These are phyloP conservation scores for Pyrenopolyporus hunteri DNA, from an alignment of 495 filamentous ascomycete species.

Conservation along the genomic window DNA sequence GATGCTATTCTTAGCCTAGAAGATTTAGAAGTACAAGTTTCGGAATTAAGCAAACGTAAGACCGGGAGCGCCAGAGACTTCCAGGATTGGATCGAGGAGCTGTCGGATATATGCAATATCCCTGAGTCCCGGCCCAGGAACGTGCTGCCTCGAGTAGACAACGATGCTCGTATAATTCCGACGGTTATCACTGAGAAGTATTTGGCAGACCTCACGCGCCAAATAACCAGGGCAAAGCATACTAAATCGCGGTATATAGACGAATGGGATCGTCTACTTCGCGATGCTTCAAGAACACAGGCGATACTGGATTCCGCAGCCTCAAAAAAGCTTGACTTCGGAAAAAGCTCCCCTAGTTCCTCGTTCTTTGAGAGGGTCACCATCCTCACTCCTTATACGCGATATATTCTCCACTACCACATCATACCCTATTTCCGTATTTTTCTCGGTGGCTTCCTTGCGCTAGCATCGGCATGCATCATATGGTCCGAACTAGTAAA, in stretches of 20 bases:
- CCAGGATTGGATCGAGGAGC: constrained; percentile 91
- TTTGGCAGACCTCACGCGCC: constrained; percentile 84
- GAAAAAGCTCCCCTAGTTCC: constrained; percentile 59
- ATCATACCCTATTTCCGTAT: constrained; percentile 69
- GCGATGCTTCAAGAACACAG: constrained; percentile 74
- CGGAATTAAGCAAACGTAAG: constrained; percentile 78
- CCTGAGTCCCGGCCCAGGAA: constrained; percentile 65
- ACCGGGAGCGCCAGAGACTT: constrained; percentile 80
- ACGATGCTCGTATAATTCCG: constrained; percentile 59
- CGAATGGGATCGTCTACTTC: constrained; percentile 83
- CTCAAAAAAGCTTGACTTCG: constrained; percentile 80
- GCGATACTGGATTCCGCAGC: constrained; percentile 82
- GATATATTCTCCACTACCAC: constrained; percentile 76
- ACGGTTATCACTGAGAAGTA: constrained; percentile 92
- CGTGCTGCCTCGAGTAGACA: constrained; percentile 46
- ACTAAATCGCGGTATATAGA: constrained; percentile 79
- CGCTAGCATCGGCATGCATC: constrained; percentile 77
- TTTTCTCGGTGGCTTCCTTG: constrained; percentile 66
- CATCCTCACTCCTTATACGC: constrained; percentile 82
- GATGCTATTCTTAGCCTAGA: constrained; percentile 84
- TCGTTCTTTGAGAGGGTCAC: constrained; percentile 59
- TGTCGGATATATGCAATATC: constrained; percentile 74
- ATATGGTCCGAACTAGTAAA: constrained; percentile 93
- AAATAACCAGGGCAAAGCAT: constrained; percentile 79
- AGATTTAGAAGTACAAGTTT: constrained; percentile 78